Base-by-base conservation (phyloP, 2,329 filamentous ascomycete species). In the Saccharata proteae region DNA sequence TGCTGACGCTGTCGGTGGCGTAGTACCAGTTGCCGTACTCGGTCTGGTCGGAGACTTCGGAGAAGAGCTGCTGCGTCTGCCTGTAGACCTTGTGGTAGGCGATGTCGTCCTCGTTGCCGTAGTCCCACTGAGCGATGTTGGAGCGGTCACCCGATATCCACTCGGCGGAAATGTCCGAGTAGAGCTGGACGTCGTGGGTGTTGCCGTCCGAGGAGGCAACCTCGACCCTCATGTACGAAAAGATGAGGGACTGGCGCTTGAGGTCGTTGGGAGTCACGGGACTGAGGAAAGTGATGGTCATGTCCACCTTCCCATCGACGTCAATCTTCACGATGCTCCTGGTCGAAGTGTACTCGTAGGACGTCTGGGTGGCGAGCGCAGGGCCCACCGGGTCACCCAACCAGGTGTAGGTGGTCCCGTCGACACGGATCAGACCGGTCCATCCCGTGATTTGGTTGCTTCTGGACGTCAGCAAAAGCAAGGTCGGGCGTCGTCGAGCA, bases 161-260 rank as follows among this genome's bases (percentile, higher is more conserved):
- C 64, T 86, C 80, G 33, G 72, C 75, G 31, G 77, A 75, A 22
- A 83, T 74, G 46, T 85, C 80, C 15, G 76, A 65, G 47, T 86
- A 85, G 4, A 85, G 45, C 45, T 82, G 70, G 2, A 84, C 74
- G 25, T 69, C 56, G 48, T 85, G 80, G 1, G 59, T 42, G 3
- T 48, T 47, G 8, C 74, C 75, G 50, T 85, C 79, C 3, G 71
- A 45, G 1, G 78, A 78, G 20, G 53, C 53, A 5, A 80, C 71
- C 7, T 64, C 65, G 16, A 80, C 68, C 16, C 78, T 58, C 34
- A 85, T 57, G 53, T 84, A 85, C 1, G 78, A 79, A 39, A 79
- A 80, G 12, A 74, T 62, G 26, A 82, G 58, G 5, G 78, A 82
- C 47, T 83, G 77, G 20, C 77, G 62, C 38, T 65, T 65, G 13